phyloP scores from a whole-genome alignment of 129 eudicot genomes.

The Heracleum sosnowskyi region DNA sequence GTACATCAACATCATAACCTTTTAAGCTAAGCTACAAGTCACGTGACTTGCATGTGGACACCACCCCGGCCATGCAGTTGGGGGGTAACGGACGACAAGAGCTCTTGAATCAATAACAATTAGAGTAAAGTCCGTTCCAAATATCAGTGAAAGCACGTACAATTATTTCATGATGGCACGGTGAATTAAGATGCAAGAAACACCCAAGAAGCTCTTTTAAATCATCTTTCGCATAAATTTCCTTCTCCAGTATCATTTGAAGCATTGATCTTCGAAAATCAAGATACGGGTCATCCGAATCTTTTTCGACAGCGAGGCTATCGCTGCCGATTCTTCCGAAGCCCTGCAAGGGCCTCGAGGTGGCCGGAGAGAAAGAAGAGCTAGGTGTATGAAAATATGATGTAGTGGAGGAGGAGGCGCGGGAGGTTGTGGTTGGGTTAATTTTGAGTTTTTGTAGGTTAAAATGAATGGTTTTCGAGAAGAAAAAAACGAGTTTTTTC shows the following conservation, averaged over 20 bases:
- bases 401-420: constrained; percentile 35
- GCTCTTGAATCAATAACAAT: background rate
- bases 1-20: background rate
- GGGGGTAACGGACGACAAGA: background rate
- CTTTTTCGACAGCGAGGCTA: constrained; percentile 87
- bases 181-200: constrained; percentile 74
- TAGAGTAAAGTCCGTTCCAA: constrained; percentile 65
- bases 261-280: constrained; percentile 81
- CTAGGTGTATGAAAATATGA: constrained; percentile 29
- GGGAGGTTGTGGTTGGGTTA: constrained; percentile 14
- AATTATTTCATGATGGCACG: constrained; percentile 63
- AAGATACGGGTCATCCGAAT: constrained; percentile 81
- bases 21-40: constrained; percentile 1
- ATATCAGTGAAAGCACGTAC: constrained; percentile 81
- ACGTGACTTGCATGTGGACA: constrained; percentile 8
- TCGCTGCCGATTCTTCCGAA: constrained; percentile 66
- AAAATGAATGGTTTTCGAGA: constrained; percentile 46
- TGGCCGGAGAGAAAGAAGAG: constrained; percentile 25
- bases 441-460: constrained; percentile 31
- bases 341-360: constrained; percentile 57
- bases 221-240: constrained; percentile 57
- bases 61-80: constrained; percentile 1
- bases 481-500: constrained; percentile 41
- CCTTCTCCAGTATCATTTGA: constrained; percentile 76
- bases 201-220: constrained; percentile 73